These are phyloP conservation scores for Alopecurus myosuroides DNA, from an alignment of 176 grass and related monocot genomes.

Conservation along the genomic window DNA sequence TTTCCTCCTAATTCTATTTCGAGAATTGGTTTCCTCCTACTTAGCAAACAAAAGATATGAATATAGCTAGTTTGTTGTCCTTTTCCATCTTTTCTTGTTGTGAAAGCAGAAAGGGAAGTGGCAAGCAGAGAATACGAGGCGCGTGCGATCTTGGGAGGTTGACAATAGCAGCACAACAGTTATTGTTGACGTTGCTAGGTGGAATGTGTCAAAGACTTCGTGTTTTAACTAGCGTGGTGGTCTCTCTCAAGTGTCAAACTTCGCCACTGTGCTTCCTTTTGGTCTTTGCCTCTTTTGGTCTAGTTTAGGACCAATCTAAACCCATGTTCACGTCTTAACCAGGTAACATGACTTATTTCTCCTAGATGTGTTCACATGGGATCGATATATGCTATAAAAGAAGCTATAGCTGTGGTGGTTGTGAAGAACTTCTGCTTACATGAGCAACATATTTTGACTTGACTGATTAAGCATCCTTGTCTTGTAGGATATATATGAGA, in stretches of 20 bases:
- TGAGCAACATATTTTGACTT: constrained; percentile 11
- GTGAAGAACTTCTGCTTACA: not conserved
- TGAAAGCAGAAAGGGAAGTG: not conserved
- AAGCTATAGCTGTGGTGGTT: not conserved
- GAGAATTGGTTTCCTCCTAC: not conserved
- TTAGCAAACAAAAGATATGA: not conserved
- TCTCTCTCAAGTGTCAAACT: not conserved
- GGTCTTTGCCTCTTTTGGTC: not conserved
- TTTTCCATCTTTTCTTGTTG: not conserved
- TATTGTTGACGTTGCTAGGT: not conserved
- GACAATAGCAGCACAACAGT: constrained; percentile 1
- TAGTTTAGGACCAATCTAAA: constrained; percentile 28
- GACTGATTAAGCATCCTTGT: not conserved
- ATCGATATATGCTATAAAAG: not conserved
- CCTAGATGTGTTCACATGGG: constrained; percentile 17
- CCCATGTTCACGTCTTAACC: constrained; percentile 14
- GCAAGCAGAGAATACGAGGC: not conserved
- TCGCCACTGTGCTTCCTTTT: not conserved
- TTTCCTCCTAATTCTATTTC: not conserved
- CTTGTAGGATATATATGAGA: not conserved
- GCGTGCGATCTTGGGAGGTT: constrained; percentile 13
- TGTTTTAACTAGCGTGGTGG: not conserved
- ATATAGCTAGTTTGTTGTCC: not conserved
- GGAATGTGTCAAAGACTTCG: constrained; percentile 18
- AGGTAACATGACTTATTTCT: not conserved